A percentile compares a stretch with the other conserved stretches of the same genome.
Conservation (phyloP, 345 rosid genomes). For the Erucastrum elatum region DNA sequence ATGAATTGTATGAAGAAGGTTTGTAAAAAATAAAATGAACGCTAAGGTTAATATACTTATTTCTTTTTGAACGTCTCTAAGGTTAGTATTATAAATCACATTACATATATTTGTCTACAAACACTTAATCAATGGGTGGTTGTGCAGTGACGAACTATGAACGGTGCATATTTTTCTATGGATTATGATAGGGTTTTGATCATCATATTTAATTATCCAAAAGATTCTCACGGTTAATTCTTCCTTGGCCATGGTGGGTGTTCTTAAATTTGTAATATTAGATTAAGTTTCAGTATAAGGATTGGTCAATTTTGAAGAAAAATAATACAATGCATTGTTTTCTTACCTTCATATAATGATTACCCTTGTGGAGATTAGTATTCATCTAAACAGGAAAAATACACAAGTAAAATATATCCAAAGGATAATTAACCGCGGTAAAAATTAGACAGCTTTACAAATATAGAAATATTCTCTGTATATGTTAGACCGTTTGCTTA, state of each 20-base stretch:
- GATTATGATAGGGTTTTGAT: constrained; percentile 1
- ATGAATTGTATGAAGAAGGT: background rate
- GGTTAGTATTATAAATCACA: constrained; percentile 1
- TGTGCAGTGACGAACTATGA: background rate
- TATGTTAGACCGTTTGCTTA: background rate
- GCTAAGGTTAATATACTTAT: background rate
- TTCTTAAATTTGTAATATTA: background rate
- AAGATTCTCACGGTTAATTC: background rate
- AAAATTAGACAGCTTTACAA: background rate
- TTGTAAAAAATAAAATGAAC: background rate
- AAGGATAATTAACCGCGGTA: background rate
- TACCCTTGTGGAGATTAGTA: background rate
- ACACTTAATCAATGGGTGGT: background rate
- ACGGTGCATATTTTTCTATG: background rate
- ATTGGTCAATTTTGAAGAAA: background rate
- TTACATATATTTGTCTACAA: background rate
- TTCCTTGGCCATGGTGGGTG: background rate
- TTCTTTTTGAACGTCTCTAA: background rate
- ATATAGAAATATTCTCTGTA: background rate
- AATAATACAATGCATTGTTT: background rate
- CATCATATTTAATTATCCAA: background rate
- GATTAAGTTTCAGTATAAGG: background rate
- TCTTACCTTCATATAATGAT: background rate
- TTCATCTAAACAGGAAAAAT: background rate
- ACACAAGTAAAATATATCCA: background rate